A percentile compares a stretch with the other conserved stretches of the same genome.
These are phyloP conservation scores for Parietaria judaica DNA, from an alignment of 306 rosid genomes.

Conservation along the genomic window DNA sequence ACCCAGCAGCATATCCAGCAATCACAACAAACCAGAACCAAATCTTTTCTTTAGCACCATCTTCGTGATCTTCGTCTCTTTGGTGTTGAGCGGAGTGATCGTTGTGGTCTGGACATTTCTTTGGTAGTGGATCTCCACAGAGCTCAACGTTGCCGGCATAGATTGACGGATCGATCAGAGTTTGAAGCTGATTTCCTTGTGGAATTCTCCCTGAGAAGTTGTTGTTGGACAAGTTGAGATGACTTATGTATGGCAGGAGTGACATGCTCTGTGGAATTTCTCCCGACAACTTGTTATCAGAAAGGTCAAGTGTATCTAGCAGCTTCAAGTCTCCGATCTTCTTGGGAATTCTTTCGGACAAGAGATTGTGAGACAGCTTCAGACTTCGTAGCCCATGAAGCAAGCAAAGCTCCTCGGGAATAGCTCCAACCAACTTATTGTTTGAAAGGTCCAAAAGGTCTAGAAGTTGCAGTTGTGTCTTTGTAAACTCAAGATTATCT, in stretches of 20 bases:
- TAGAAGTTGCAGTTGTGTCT: slow-evolving; percentile 11
- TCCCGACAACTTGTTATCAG: no score
- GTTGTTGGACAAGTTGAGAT: no score
- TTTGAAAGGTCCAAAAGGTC: neutral
- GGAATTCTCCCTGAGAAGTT: slow-evolving; percentile 14
- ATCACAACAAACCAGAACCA: slow-evolving; percentile 9
- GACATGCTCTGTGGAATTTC: no score
- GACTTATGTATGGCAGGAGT: no score
- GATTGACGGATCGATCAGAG: slow-evolving; percentile 8
- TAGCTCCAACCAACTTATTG: no score
- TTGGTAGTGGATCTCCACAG: slow-evolving; percentile 5
- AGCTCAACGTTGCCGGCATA: slow-evolving; percentile 3
- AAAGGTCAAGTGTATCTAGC: no score
- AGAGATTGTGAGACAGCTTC: no score
- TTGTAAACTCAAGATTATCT: slow-evolving; percentile 14
- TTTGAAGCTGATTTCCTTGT: slow-evolving; percentile 12
- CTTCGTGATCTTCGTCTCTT: neutral
- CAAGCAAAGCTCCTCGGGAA: no score
- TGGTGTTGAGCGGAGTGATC: no score
- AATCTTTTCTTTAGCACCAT: neutral
- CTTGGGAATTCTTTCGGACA: no score
- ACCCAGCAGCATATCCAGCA: slow-evolving; percentile 10
- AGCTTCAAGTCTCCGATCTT: no score
- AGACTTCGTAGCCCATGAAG: no score
- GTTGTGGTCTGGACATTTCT: neutral